These are phyloP conservation scores for Monilinia vaccinii-corymbosi DNA, from an alignment of 2,329 filamentous ascomycete species.

Conservation along the genomic window DNA sequence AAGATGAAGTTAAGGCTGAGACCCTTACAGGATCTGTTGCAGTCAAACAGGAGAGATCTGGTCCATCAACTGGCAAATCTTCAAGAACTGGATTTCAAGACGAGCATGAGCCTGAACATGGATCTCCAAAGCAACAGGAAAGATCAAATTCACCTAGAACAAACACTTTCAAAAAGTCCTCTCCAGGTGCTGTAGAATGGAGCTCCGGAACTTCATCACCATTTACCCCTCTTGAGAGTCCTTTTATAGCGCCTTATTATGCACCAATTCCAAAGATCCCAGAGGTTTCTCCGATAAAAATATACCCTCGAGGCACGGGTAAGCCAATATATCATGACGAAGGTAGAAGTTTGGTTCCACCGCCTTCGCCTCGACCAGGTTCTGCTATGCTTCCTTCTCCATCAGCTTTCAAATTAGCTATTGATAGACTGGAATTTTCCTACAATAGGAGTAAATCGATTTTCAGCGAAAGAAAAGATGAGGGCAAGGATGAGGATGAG, in stretches of 20 bases:
- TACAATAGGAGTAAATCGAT: too few relatives aligned
- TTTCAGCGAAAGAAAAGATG: too few relatives aligned
- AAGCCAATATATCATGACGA: not conserved
- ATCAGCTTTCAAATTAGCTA: too few relatives aligned
- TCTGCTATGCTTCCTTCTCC: too few relatives aligned
- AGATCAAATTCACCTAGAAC: too few relatives aligned
- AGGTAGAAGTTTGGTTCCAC: rapidly evolving
- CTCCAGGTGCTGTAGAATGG: too few relatives aligned
- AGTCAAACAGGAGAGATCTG: not conserved
- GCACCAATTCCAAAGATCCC: not conserved
- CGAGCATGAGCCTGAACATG: too few relatives aligned
- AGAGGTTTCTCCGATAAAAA: not conserved
- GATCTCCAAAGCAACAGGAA: too few relatives aligned
- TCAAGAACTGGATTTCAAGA: too few relatives aligned
- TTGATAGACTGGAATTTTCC: too few relatives aligned
- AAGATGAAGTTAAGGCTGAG: not conserved
- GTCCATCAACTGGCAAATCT: not conserved
- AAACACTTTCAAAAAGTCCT: not conserved
- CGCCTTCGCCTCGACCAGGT: not conserved
- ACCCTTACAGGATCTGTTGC: not conserved
- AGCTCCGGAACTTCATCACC: not conserved
- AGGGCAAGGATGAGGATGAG: too few relatives aligned
- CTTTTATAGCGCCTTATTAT: not conserved
- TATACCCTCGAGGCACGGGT: not conserved
- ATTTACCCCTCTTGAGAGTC: not conserved